phyloP scores from a whole-genome alignment of 2,329 filamentous ascomycete genomes.

The Drechslerella dactyloides region DNA sequence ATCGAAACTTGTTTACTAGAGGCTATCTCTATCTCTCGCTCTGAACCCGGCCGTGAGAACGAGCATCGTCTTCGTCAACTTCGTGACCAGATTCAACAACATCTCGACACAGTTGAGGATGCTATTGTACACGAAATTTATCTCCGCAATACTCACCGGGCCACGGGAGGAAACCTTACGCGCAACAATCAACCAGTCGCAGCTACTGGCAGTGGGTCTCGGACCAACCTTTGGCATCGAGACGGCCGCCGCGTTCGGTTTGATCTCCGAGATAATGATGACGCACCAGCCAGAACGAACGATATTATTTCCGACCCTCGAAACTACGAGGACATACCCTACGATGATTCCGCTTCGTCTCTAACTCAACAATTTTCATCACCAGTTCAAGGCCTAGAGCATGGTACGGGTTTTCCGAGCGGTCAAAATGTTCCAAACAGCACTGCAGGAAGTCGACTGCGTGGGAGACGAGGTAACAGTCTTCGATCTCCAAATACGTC shows the following conservation, averaged over 20 bases:
- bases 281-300: not conserved
- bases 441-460: too few species aligned
- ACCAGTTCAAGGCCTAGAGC: too few species aligned
- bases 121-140: not conserved
- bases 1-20: not conserved
- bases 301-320: not conserved
- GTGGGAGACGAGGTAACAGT: too few species aligned
- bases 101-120: not conserved
- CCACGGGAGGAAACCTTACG: too few species aligned
- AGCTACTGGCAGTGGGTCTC: too few species aligned
- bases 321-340: not conserved
- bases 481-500: too few species aligned
- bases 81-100: not conserved
- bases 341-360: not conserved
- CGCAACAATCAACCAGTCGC: too few species aligned
- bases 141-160: not conserved
- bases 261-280: not conserved
- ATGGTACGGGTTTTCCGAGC: too few species aligned
- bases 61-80: not conserved
- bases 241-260: not conserved
- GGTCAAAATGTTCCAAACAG: too few species aligned
- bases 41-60: not conserved
- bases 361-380: too few species aligned
- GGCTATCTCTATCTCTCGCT: not conserved
- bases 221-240: not conserved